Conservation (phyloP, 257 asterid species). For the Solanum pennellii region DNA sequence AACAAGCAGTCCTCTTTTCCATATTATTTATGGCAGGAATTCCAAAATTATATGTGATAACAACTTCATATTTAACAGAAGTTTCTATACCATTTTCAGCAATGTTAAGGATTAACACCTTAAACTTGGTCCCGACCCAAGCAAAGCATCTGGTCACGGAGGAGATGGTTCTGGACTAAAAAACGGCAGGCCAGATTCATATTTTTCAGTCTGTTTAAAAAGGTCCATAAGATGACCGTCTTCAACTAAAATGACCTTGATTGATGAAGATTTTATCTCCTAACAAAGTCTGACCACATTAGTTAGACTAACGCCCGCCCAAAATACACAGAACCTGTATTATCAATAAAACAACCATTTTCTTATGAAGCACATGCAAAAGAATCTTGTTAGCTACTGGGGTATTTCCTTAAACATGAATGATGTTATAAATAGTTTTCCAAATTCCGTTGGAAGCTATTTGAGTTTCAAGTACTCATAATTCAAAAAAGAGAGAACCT, state of each 20-base stretch:
- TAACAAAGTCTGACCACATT: conserved; percentile 16
- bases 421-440: not conserved
- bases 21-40: not conserved
- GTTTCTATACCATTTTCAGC: too few species aligned
- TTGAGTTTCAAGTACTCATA: not conserved
- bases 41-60: not conserved
- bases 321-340: conserved; percentile 62
- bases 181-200: too few species aligned
- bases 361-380: not conserved
- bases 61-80: too few species aligned
- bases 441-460: not conserved
- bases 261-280: too few species aligned
- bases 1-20: conserved; percentile 25
- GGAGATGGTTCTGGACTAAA: too few species aligned
- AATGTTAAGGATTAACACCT: too few species aligned
- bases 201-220: too few species aligned
- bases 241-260: too few species aligned
- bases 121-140: not conserved
- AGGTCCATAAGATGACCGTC: too few species aligned
- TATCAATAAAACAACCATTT: not conserved
- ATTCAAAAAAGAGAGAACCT: not conserved
- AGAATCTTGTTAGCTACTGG: not conserved
- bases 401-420: not conserved
- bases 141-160: too few species aligned
- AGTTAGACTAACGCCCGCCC: conserved; percentile 67